Evolutionary conservation across 2,329 filamentous ascomycete genomes (phyloP), one percentile per base, ranked within the genome.

Genomic region (Paraconiothyrium brasiliense): DNA sequence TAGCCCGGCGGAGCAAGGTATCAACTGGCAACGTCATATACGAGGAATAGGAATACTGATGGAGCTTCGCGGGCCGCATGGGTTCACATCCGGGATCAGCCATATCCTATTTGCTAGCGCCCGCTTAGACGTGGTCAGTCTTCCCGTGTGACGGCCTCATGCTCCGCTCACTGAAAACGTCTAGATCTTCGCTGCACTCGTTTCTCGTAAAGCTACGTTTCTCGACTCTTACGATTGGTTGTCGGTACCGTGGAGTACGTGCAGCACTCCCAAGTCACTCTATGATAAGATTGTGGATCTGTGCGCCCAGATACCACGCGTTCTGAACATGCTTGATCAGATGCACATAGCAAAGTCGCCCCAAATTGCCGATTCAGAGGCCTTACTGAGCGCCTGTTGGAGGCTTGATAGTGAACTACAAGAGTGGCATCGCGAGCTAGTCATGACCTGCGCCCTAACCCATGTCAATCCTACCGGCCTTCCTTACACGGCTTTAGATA

Each of bases 21-120:
- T 27, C 11, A 47, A 57, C n/a, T 57, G 54, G 54, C 54, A 22
- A n/a, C 48, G 22, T 24, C 54, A 57, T 13, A 39, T 57, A 20
- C 54, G 30, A 20, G 54, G 54, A 3, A 20, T 57, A 35, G 54
- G 16, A 30, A 37, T 30, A 13, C 16, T 57, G 1, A 34, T 57
- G 22, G 24, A 35, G 27, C 54, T 57, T 22, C 54, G 54, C 16
- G 54, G 54, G 11, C 43, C 54, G 14, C 43, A 35, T 24, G 54
- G 41, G 22, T 57, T 57, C n/a, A 14, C 24, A 13, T 57, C 54
- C 32, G 54, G 54, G 20, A 34, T 57, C 24, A 32, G 41, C 20
- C 54, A 57, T 35, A 16, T 37, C n/a, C 24, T 57, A 13, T 57
- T 57, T 24, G 54, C 37, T 8, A 35, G 41, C 34, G 54, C 43